Evolutionary conservation across 2,329 filamentous ascomycete species (phyloP).

Genomic region (Sporothrix luriei): DNA sequence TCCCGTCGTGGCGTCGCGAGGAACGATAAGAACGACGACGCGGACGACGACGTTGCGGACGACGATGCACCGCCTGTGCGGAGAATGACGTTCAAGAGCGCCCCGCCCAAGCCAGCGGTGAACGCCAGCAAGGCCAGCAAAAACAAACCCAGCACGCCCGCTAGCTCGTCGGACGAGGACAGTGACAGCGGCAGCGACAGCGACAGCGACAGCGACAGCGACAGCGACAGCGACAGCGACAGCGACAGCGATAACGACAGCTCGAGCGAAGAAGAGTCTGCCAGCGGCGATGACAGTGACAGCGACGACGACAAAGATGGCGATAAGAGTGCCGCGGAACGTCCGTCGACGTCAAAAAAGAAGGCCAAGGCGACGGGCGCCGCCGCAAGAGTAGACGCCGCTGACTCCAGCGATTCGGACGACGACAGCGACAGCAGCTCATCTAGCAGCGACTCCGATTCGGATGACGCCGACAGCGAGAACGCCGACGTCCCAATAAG

Average conservation of each 20-base stretch:
- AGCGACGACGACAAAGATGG: constrained; percentile 7
- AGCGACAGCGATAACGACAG: constrained; percentile 7
- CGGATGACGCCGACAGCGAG: constrained; percentile 6
- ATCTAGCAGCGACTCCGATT: not conserved
- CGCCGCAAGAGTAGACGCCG: not conserved
- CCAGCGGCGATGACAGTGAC: not conserved
- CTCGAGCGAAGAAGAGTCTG: not conserved
- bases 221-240: constrained; percentile 6
- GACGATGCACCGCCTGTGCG: not conserved
- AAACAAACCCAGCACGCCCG: not conserved
- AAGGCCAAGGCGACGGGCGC: not conserved
- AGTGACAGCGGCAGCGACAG: constrained; percentile 8
- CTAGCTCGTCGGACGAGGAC: not conserved
- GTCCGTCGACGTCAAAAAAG: not conserved
- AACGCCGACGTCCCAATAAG: not conserved
- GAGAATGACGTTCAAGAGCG: constrained; percentile 9
- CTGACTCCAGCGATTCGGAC: not conserved
- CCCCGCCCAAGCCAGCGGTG: not conserved
- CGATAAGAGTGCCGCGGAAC: not conserved
- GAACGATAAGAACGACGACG: not conserved
- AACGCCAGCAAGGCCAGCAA: not conserved
- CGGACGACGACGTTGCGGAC: not conserved
- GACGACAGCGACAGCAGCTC: not conserved
- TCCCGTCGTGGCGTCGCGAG: not conserved
- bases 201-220: constrained; percentile 8